These are phyloP conservation scores for Inga oerstediana DNA, from an alignment of 306 rosid genomes.

Conservation along the genomic window DNA sequence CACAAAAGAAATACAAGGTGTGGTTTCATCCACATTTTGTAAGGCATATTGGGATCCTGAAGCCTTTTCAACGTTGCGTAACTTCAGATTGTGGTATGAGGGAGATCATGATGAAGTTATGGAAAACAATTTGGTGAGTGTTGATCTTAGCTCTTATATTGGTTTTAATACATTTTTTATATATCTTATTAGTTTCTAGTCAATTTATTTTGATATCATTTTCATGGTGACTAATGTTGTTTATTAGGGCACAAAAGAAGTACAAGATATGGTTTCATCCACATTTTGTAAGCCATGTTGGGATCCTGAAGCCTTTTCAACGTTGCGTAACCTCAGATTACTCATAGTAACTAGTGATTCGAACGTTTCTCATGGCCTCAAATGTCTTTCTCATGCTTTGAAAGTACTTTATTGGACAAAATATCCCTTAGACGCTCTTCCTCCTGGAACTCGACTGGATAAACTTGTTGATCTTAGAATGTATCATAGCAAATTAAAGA, in stretches of 20 bases:
- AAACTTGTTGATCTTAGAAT: too few species aligned
- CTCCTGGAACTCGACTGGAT: neutral
- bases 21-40: too few species aligned
- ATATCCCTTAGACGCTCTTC: neutral
- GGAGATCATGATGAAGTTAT: neutral
- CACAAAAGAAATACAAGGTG: too few species aligned
- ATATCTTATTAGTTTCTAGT: too few species aligned
- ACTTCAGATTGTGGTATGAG: neutral
- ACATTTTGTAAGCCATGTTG: neutral
- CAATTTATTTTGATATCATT: neutral
- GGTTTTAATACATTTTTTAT: too few species aligned
- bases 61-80: too few species aligned
- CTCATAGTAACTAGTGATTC: neutral
- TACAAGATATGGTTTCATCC: neutral
- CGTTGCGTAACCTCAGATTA: neutral
- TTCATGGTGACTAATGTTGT: neutral
- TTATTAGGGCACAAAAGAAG: neutral
- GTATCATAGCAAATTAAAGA: too few species aligned
- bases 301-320: conserved; percentile 1
- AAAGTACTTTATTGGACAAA: neutral
- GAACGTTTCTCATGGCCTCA: neutral
- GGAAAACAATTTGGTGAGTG: neutral
- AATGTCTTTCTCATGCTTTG: conserved; percentile 12
- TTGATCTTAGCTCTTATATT: neutral
- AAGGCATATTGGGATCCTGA: too few species aligned